phyloP scores from a whole-genome alignment of 306 rosid species.

The Cicer chorassanicum region DNA sequence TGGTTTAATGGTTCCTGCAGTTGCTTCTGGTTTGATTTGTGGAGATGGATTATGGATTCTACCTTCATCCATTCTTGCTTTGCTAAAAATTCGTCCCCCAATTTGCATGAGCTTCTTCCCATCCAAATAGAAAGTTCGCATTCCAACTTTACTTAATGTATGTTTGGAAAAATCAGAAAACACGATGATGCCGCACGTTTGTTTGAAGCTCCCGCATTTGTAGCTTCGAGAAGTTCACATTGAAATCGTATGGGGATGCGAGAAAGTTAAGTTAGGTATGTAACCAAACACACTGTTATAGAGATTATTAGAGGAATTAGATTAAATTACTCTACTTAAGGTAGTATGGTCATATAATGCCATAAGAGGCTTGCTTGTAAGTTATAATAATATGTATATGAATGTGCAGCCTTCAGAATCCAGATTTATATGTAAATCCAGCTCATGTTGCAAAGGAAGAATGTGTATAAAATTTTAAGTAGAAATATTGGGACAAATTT shows the following conservation, averaged over 20 bases:
- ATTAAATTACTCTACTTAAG: conserved; percentile 10
- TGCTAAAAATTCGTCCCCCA: conserved; percentile 81
- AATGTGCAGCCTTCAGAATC: conserved; percentile 25
- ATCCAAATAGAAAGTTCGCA: conserved; percentile 44
- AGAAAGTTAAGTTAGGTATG: no score
- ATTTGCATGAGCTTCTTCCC: conserved; percentile 87
- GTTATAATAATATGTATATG: conserved; percentile 1
- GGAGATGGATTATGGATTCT: conserved; percentile 99
- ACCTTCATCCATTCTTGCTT: conserved; percentile 86
- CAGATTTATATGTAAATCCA: conserved; percentile 37
- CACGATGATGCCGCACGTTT: no score
- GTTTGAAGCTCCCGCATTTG: no score
- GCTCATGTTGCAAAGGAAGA: conserved; percentile 6
- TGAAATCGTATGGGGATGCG: no score
- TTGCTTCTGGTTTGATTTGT: conserved; percentile 97
- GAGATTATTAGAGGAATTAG: conserved; percentile 30
- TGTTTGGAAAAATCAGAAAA: no score
- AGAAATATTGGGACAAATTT: conserved; percentile 4
- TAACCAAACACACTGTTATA: no score
- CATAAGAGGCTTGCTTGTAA: conserved; percentile 18
- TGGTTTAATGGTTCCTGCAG: conserved; percentile 81
- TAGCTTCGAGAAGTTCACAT: no score
- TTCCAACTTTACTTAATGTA: no score
- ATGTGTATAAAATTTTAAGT: neutral
- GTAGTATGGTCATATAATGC: conserved; percentile 34